Conservation (phyloP, 495 filamentous ascomycete genomes). For the Hyaloscypha hepaticicola region DNA sequence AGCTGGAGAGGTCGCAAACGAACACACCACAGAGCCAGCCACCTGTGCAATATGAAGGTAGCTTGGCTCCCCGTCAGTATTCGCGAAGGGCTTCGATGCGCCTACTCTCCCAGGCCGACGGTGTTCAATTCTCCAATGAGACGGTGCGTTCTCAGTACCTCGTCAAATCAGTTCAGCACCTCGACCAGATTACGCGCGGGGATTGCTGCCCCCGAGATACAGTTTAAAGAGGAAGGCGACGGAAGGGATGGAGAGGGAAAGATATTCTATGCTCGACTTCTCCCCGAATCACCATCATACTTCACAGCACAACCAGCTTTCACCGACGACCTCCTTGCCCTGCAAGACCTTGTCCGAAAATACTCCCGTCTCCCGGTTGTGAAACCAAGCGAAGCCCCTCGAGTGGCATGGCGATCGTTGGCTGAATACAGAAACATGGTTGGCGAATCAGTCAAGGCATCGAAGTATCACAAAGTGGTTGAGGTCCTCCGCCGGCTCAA, state of each 20-base stretch:
- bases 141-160: conserved; percentile 4
- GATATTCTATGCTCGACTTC: conserved; percentile 56
- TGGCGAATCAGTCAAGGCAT: conserved; percentile 74
- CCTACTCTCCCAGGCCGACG: conserved; percentile 8
- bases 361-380: conserved; percentile 71
- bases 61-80: conserved; percentile 23
- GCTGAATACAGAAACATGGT: conserved; percentile 69
- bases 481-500: conserved; percentile 77
- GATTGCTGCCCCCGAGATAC: conserved; percentile 29
- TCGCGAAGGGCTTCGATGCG: conserved; percentile 24
- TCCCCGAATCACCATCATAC: conserved; percentile 87
- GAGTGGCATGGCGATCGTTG: conserved; percentile 81
- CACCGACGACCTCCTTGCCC: conserved; percentile 76
- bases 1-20: not conserved
- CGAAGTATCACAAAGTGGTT: conserved; percentile 75
- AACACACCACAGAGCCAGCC: not conserved
- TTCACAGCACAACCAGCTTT: conserved; percentile 84
- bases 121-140: conserved; percentile 1
- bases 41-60: conserved; percentile 29
- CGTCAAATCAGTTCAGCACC: conserved; percentile 22
- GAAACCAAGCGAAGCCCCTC: conserved; percentile 60
- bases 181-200: conserved; percentile 14
- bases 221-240: conserved; percentile 19
- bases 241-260: conserved; percentile 6
- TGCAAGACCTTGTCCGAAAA: conserved; percentile 67